phyloP scores from a whole-genome alignment of 192 early-diverging fungal species.

The Nowakowskiella sp. region DNA sequence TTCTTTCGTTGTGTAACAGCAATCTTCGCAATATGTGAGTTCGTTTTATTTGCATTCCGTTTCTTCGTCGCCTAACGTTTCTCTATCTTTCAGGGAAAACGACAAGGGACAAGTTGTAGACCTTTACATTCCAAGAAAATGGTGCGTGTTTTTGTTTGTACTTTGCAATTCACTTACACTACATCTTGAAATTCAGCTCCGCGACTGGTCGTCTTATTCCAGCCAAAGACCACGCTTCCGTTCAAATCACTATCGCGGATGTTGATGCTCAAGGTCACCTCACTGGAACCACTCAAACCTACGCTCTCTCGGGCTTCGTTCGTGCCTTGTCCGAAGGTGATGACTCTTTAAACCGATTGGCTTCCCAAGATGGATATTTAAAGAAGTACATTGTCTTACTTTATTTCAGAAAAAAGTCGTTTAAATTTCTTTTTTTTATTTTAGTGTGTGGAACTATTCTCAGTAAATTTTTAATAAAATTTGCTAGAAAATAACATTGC shows the following conservation, averaged over 20 bases:
- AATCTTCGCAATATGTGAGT: no score
- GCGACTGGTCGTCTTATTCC: slow-evolving; percentile 96
- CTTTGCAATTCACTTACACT: background rate
- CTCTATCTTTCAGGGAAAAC: slow-evolving; percentile 2
- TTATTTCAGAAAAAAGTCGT: slow-evolving; percentile 3
- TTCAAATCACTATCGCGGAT: slow-evolving; percentile 95
- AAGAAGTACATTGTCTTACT: slow-evolving; percentile 40
- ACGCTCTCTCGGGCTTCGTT: slow-evolving; percentile 88
- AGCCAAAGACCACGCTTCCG: slow-evolving; percentile 97
- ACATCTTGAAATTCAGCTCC: slow-evolving; percentile 52
- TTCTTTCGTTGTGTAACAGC: no score
- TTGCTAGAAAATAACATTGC: no score
- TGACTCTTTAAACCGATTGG: slow-evolving; percentile 94
- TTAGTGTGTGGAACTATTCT: slow-evolving; percentile 33
- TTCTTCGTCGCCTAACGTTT: no score
- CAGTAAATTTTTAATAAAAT: slow-evolving; percentile 23
- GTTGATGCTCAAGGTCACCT: slow-evolving; percentile 77
- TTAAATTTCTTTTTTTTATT: slow-evolving; percentile 4
- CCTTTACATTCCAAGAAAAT: slow-evolving; percentile 94
- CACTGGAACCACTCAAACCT: slow-evolving; percentile 71
- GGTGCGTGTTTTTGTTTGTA: slow-evolving; percentile 46
- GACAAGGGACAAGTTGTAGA: slow-evolving; percentile 54
- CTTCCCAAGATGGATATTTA: slow-evolving; percentile 58
- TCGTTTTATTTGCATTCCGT: no score
- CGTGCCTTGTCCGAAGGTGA: slow-evolving; percentile 85